A percentile compares a stretch with the other conserved stretches of the same genome.
These are phyloP conservation scores for Ganoderma multipileum DNA, from an alignment of 1,284 basidiomycete genomes.

Conservation along the genomic window DNA sequence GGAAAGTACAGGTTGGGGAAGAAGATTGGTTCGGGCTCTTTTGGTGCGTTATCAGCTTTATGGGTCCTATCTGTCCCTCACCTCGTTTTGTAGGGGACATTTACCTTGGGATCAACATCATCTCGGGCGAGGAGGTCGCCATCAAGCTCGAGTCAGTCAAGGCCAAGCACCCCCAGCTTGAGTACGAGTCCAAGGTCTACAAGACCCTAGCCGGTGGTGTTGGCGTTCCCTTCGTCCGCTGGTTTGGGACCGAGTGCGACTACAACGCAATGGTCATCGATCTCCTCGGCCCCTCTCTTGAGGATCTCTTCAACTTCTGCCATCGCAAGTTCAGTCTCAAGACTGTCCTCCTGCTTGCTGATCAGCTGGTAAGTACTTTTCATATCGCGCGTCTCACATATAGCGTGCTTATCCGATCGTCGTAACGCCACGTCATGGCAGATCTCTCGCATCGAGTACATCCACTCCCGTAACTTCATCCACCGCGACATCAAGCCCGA, in stretches of 20 bases:
- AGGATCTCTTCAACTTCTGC: constrained; percentile 99
- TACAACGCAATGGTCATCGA: constrained; percentile 99
- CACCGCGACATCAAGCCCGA: constrained; percentile 99
- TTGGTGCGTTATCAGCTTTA: constrained; percentile 70
- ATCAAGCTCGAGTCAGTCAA: constrained; percentile 99
- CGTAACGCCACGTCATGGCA: constrained; percentile 42
- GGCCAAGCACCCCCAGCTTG: constrained; percentile 99
- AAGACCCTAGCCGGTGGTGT: constrained; percentile 98
- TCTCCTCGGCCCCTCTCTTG: constrained; percentile 95
- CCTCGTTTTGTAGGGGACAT: constrained; percentile 81
- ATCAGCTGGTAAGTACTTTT: constrained; percentile 82
- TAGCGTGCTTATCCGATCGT: constrained; percentile 13
- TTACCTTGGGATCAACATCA: constrained; percentile 99
- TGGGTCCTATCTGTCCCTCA: neutral
- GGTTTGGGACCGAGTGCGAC: constrained; percentile 99
- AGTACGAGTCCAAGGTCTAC: constrained; percentile 98
- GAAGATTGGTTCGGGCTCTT: constrained; percentile 99
- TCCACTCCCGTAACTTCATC: constrained; percentile 99
- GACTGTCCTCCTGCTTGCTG: constrained; percentile 95
- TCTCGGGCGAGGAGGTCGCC: constrained; percentile 99
- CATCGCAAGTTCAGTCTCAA: constrained; percentile 98
- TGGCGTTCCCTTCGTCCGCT: constrained; percentile 96
- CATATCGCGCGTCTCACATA: constrained; percentile 23
- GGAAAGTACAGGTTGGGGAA: constrained; percentile 99
- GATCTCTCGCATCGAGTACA: constrained; percentile 99